Base-by-base conservation (phyloP, 495 filamentous ascomycete genomes). In the Monascus purpureus region DNA sequence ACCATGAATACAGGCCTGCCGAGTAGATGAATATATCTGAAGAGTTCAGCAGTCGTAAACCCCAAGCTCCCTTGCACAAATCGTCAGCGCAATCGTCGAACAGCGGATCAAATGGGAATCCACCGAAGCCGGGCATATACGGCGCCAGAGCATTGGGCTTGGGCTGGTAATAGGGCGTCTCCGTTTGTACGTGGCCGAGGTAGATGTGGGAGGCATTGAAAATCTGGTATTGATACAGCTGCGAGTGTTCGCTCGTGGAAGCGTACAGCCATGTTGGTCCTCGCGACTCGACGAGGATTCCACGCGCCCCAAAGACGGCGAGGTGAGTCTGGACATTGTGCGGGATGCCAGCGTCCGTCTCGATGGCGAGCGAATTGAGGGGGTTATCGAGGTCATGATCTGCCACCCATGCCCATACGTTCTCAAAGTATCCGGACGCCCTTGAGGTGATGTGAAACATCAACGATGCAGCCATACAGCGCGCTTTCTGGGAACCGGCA, bases 151-250 rank as follows among this genome's bases (percentile, higher is more conserved):
- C n/a, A n/a, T 53, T 50, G 0, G 78, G 75, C n/a, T 47, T 51
- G 1, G 77, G 75, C 41, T 77, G 72, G 46, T 68, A 82, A 59
- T 66, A 46, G 2, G 74, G 80, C 0, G 82, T 80, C 50, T 87
- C 82, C 1, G 82, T 83, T 45, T 90, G 82, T 47, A 86, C 79
- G 53, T 76, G 66, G 11, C 73, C 72, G 55, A 75, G 70, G 44
- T 65, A 74, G 38, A 85, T 55, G 47, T 83, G 70, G 42, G 68
- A 56, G 1, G 79, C 79, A 26, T 62, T 63, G 35, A 59, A 57
- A 29, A 86, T 46, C 38, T 86, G 77, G 59, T 86, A 88, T 49
- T 88, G 80, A 47, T 82, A 83, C 0, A 87, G 59, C 2, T 65
- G 52, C 41, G 66, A 61, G 50, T 90, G 82, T 53, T 90, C 82